These are phyloP conservation scores for Psilocybe tampanensis DNA, from an alignment of 768 basidiomycete genomes.

Conservation along the genomic window DNA sequence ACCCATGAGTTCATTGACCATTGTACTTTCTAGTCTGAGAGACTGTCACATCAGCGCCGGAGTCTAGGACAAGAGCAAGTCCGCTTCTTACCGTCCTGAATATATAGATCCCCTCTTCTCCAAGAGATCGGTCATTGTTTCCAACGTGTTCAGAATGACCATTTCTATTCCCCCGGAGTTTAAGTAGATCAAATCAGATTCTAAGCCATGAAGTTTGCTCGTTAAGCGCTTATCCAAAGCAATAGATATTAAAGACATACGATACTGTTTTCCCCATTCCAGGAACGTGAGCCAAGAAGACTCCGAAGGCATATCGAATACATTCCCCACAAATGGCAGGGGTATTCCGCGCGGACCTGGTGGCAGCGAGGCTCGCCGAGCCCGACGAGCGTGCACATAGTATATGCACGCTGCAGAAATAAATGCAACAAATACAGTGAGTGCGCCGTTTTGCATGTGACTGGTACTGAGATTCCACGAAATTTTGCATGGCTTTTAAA, in stretches of 20 bases:
- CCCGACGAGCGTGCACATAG: background rate
- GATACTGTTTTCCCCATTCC: conserved; percentile 34
- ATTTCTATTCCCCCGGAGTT: background rate
- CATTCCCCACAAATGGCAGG: conserved; percentile 28
- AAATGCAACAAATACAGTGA: background rate
- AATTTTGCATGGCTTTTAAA: background rate
- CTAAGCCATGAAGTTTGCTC: no score
- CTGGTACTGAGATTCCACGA: background rate
- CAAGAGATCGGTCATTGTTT: background rate
- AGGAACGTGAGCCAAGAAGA: conserved; percentile 31
- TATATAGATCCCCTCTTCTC: conserved; percentile 3
- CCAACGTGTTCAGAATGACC: conserved; percentile 1
- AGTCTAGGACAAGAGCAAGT: no score
- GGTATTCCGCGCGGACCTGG: conserved; percentile 4
- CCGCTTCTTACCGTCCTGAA: background rate
- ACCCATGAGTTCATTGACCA: conserved; percentile 6
- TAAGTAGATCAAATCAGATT: conserved; percentile 28
- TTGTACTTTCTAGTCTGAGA: background rate
- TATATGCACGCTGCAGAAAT: background rate
- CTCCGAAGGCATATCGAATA: conserved; percentile 28
- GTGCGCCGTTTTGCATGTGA: background rate
- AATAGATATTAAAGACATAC: no score
- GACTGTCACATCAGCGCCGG: no score
- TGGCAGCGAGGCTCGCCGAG: background rate
- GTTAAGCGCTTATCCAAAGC: no score